phyloP scores from a whole-genome alignment of 179 eudicot genomes.

The Vitellaria paradoxa region DNA sequence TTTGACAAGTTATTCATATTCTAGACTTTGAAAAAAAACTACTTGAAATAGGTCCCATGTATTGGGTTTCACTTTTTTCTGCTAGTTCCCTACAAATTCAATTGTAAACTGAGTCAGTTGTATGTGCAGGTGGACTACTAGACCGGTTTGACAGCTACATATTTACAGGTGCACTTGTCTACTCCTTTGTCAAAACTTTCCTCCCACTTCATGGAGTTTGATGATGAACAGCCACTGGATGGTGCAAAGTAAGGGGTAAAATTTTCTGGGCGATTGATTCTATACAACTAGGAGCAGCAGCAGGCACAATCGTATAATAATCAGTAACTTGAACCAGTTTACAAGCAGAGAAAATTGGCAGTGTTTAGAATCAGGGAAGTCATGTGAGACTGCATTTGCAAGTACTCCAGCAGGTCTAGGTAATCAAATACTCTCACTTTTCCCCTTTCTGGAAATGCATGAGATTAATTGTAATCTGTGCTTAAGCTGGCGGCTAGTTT shows the following conservation, averaged over 20 bases:
- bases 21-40: neutral
- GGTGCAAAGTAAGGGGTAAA: neutral
- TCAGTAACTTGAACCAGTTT: neutral
- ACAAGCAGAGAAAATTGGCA: neutral
- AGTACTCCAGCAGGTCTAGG: neutral
- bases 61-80: neutral
- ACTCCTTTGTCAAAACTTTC: slow-evolving; percentile 67
- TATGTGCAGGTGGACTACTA: slow-evolving; percentile 82
- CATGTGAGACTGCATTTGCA: neutral
- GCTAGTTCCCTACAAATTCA: neutral
- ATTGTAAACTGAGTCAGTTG: neutral
- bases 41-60: neutral
- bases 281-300: neutral
- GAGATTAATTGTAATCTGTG: neutral
- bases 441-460: neutral
- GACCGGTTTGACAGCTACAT: slow-evolving; percentile 95
- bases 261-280: neutral
- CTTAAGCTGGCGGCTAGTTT: neutral
- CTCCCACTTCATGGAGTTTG: slow-evolving; percentile 82
- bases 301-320: neutral
- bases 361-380: neutral
- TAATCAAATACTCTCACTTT: neutral
- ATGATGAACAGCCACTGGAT: neutral
- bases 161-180: slow-evolving; percentile 91
- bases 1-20: neutral